Percentiles rank a stretch among this genome's conserved stretches.
phyloP scores from a whole-genome alignment of 257 asterid genomes.

The Avicennia marina region DNA sequence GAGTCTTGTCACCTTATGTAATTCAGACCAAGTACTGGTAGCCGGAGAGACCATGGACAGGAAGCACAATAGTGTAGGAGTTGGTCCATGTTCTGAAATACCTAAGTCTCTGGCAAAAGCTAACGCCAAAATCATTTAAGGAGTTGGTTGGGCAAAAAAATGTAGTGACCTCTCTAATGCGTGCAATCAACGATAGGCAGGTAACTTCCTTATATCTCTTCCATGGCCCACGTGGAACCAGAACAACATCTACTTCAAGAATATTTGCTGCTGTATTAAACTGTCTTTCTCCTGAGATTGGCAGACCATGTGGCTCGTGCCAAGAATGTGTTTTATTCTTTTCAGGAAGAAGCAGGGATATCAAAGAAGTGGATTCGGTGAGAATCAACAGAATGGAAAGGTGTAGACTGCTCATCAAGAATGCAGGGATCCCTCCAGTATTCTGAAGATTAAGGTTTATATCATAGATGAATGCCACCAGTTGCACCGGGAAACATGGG shows the following conservation, averaged over 20 bases:
- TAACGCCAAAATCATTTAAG: slow-evolving; percentile 62
- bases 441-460: slow-evolving; percentile 58
- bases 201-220: slow-evolving; percentile 64
- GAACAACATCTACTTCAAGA: slow-evolving; percentile 80
- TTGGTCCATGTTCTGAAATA: slow-evolving; percentile 34
- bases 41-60: slow-evolving; percentile 20
- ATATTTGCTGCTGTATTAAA: slow-evolving; percentile 88
- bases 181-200: slow-evolving; percentile 43
- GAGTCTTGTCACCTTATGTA: slow-evolving; percentile 41
- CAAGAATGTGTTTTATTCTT: slow-evolving; percentile 63
- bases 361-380: slow-evolving; percentile 62
- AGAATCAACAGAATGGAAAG: slow-evolving; percentile 45
- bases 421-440: slow-evolving; percentile 40
- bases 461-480: slow-evolving; percentile 85
- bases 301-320: slow-evolving; percentile 75
- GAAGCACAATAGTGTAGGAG: slow-evolving; percentile 24
- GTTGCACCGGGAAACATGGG: slow-evolving; percentile 70
- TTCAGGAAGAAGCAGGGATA: slow-evolving; percentile 62
- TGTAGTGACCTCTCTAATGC: slow-evolving; percentile 53
- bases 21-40: slow-evolving; percentile 14
- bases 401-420: slow-evolving; percentile 43
- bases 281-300: slow-evolving; percentile 49
- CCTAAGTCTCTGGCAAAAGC: slow-evolving; percentile 63
- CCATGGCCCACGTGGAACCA: slow-evolving; percentile 91
- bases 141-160: slow-evolving; percentile 74